Evolutionary conservation across 129 eudicot species (phyloP).

Genomic region (Artemisia annua): DNA sequence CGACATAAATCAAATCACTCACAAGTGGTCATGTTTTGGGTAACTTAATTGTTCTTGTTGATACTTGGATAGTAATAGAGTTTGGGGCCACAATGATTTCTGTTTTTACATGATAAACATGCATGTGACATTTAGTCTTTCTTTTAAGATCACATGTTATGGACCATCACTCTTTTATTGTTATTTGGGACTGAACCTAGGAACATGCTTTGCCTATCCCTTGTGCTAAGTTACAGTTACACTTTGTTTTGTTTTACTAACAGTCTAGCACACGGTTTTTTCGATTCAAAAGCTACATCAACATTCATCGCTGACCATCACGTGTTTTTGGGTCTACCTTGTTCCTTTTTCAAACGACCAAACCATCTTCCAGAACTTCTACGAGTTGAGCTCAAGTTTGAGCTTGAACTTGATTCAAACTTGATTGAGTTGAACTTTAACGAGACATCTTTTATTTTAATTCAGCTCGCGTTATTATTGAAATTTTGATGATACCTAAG

Average conservation of each 20-base stretch:
- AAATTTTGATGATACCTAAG: background rate
- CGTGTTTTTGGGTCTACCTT: background rate
- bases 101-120: constrained; percentile 4
- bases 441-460: background rate
- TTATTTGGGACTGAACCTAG: constrained; percentile 4
- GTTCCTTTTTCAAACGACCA: background rate
- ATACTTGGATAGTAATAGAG: constrained; percentile 5
- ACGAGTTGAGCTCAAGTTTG: background rate
- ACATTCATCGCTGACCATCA: background rate
- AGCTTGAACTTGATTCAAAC: background rate
- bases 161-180: background rate
- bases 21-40: background rate
- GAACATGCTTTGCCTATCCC: background rate
- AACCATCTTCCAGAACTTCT: background rate
- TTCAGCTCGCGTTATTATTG: background rate
- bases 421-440: background rate
- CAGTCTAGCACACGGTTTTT: no score
- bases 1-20: background rate
- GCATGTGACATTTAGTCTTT: constrained; percentile 20
- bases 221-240: background rate
- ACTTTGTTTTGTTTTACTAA: background rate
- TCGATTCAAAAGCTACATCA: background rate
- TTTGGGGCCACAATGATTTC: constrained; percentile 13
- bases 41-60: constrained; percentile 10
- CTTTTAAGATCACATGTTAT: constrained; percentile 18